phyloP scores from a whole-genome alignment of 2,329 filamentous ascomycete species.

The Neofusicoccum laricinum region DNA sequence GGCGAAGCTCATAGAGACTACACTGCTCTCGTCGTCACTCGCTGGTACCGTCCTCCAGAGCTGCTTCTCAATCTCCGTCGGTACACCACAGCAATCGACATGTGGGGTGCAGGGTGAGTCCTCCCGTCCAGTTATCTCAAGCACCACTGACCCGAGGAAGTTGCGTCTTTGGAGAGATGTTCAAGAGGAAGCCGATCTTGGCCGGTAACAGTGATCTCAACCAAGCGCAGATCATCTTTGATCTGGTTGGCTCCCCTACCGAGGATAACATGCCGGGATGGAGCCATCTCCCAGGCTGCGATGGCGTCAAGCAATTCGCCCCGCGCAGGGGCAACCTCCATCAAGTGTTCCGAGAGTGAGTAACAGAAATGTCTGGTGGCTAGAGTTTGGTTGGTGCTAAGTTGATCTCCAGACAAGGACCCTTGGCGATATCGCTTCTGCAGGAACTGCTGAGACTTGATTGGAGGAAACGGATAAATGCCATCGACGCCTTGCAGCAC shows the following conservation, averaged over 20 bases:
- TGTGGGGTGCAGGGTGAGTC: conserved; percentile 92
- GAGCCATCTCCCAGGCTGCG: conserved; percentile 76
- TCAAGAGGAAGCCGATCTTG: conserved; percentile 87
- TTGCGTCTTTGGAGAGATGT: conserved; percentile 99
- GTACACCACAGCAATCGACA: conserved; percentile 96
- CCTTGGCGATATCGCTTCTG: conserved; percentile 73
- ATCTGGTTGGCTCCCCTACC: conserved; percentile 83
- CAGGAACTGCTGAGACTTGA: conserved; percentile 82
- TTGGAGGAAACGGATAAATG: conserved; percentile 85
- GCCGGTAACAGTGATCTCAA: conserved; percentile 84
- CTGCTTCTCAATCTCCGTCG: conserved; percentile 80
- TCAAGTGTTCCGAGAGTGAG: conserved; percentile 71
- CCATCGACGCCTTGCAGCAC: conserved; percentile 88
- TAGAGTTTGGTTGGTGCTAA: not conserved
- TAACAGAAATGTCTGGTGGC: conserved; percentile 15
- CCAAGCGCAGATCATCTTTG: conserved; percentile 91
- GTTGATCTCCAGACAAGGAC: conserved; percentile 54
- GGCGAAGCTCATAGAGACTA: conserved; percentile 88
- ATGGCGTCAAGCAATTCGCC: conserved; percentile 64
- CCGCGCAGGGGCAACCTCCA: conserved; percentile 64
- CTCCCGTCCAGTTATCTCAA: not conserved
- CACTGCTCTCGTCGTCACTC: conserved; percentile 91
- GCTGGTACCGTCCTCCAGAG: conserved; percentile 96
- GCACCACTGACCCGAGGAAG: conserved; percentile 43
- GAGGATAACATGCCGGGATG: conserved; percentile 93